Percentiles rank a stretch among this genome's conserved stretches.
Evolutionary conservation across 441 rosid genomes (phyloP).

Genomic region (Pelargonium myrrhifolium): DNA sequence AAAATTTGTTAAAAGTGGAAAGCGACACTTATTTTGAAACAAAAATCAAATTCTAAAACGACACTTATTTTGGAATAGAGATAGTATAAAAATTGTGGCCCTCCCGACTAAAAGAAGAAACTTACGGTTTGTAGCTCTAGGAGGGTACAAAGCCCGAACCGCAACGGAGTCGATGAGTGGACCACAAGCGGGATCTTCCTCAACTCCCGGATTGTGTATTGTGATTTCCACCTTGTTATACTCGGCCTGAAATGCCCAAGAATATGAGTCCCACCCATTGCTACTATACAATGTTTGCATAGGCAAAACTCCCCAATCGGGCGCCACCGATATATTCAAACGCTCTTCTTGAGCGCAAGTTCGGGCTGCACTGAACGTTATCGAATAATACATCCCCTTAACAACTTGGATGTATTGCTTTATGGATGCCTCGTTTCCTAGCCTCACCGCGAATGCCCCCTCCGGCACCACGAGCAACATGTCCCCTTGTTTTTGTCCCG

Average conservation of each 20-base stretch:
- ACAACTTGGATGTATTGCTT: slow-evolving; percentile 36
- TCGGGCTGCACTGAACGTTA: slow-evolving; percentile 50
- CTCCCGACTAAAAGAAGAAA: too few relatives aligned
- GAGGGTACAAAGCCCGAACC: slow-evolving; percentile 40
- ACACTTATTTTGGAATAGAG: too few relatives aligned
- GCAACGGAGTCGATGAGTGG: slow-evolving; percentile 60
- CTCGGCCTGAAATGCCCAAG: slow-evolving; percentile 46
- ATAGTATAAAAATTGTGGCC: too few relatives aligned
- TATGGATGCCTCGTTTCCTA: slow-evolving; percentile 52
- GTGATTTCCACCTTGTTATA: slow-evolving; percentile 34
- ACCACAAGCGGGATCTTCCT: slow-evolving; percentile 52
- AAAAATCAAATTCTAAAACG: too few relatives aligned
- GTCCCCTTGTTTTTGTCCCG: slow-evolving; percentile 53
- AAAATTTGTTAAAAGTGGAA: too few relatives aligned
- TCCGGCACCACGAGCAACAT: slow-evolving; percentile 42
- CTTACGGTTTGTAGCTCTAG: slow-evolving; percentile 29
- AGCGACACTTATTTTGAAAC: too few relatives aligned
- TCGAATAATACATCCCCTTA: slow-evolving; percentile 32
- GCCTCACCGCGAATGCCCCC: slow-evolving; percentile 45
- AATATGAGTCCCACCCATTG: slow-evolving; percentile 53
- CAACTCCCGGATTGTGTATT: slow-evolving; percentile 59
- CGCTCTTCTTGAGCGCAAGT: slow-evolving; percentile 58
- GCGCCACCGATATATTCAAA: slow-evolving; percentile 34
- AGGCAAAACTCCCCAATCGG: slow-evolving; percentile 37
- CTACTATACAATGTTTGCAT: slow-evolving; percentile 45